Percentiles rank a stretch among this genome's conserved stretches.
phyloP scores from a whole-genome alignment of 495 filamentous ascomycete species.

The Penicillium cataractarum region DNA sequence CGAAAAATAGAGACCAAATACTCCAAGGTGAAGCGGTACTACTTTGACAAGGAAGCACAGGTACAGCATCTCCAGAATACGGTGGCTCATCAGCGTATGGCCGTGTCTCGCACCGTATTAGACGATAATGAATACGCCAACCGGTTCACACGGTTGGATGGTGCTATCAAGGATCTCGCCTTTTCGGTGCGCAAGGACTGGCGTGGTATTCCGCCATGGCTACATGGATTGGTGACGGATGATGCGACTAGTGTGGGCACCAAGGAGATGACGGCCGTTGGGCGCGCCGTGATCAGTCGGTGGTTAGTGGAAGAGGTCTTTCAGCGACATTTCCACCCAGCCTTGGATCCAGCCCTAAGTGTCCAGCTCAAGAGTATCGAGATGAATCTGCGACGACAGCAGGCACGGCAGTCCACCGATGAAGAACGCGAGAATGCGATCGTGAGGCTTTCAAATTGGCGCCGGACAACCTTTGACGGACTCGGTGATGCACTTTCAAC shows the following conservation, averaged over 20 bases:
- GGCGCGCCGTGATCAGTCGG: conserved; percentile 83
- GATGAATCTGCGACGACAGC: conserved; percentile 77
- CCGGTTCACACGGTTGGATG: conserved; percentile 89
- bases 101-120: conserved; percentile 90
- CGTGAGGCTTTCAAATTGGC: conserved; percentile 88
- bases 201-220: conserved; percentile 77
- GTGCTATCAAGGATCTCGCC: conserved; percentile 90
- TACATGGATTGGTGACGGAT: conserved; percentile 74
- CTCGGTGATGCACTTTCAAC: conserved; percentile 71
- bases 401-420: conserved; percentile 68
- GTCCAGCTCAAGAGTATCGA: conserved; percentile 83
- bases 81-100: conserved; percentile 91
- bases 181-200: conserved; percentile 96
- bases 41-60: conserved; percentile 93
- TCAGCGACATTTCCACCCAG: conserved; percentile 88
- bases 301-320: conserved; percentile 94
- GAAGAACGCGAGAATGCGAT: conserved; percentile 91
- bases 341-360: conserved; percentile 74
- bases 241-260: conserved; percentile 81
- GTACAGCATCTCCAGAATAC: conserved; percentile 96
- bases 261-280: conserved; percentile 96
- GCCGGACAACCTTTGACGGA: conserved; percentile 92
- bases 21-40: conserved; percentile 95
- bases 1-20: conserved; percentile 78
- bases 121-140: conserved; percentile 95